Conservation (phyloP, 768 basidiomycete species). For the Agaricus sinodeliciosus region DNA sequence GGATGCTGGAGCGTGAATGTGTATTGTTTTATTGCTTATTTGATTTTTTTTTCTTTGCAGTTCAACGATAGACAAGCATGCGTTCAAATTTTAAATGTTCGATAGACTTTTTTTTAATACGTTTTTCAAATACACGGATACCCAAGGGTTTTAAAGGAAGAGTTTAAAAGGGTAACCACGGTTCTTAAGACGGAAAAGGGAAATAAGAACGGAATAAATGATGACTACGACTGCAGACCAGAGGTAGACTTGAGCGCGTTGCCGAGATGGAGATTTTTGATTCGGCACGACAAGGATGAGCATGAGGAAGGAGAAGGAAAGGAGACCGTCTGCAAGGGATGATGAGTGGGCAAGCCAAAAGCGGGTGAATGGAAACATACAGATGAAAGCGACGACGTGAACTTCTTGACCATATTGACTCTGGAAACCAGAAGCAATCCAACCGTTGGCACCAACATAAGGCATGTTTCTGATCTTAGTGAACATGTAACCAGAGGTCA, state of each 20-base stretch:
- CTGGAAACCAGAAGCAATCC: constrained; percentile 86
- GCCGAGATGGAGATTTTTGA: constrained; percentile 62
- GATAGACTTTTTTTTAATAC: not conserved
- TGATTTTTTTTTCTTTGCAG: constrained; percentile 1
- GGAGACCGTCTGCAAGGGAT: constrained; percentile 65
- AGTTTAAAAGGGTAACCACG: constrained; percentile 81
- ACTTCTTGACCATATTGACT: constrained; percentile 93
- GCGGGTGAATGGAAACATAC: constrained; percentile 41
- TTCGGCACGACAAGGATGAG: constrained; percentile 77
- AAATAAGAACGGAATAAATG: constrained; percentile 81
- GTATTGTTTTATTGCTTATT: constrained; percentile 11
- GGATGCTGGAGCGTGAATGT: constrained; percentile 22
- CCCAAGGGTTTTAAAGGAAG: constrained; percentile 38
- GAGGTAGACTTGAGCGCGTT: constrained; percentile 83
- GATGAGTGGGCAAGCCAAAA: constrained; percentile 7
- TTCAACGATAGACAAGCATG: not conserved
- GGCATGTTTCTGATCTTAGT: constrained; percentile 83
- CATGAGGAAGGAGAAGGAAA: constrained; percentile 75
- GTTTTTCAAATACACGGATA: constrained; percentile 7
- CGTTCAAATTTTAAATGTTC: too few relatives aligned
- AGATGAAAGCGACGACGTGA: constrained; percentile 77
- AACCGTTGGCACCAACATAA: constrained; percentile 58
- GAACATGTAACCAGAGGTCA: constrained; percentile 97
- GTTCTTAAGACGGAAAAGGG: constrained; percentile 89
- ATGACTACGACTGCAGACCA: constrained; percentile 81